phyloP scores from a whole-genome alignment of 2,329 filamentous ascomycete species.

The Orbilia brochopaga region DNA sequence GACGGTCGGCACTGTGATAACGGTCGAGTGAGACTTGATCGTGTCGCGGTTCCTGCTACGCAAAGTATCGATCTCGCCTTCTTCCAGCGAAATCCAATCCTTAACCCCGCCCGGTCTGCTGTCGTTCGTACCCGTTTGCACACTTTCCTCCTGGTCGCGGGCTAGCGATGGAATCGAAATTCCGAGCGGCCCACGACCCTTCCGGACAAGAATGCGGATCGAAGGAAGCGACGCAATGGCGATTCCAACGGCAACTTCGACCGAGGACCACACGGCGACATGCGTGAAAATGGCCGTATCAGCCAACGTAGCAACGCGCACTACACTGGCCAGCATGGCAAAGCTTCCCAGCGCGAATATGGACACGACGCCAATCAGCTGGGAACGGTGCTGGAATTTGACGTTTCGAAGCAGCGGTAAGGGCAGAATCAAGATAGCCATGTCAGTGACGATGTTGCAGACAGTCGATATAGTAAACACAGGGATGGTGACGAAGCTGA shows the following conservation, averaged over 20 bases:
- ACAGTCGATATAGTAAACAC: constrained; percentile 47
- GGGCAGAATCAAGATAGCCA: constrained; percentile 45
- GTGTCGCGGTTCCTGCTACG: constrained; percentile 41
- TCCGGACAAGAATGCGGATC: constrained; percentile 30
- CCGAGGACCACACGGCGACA: constrained; percentile 44
- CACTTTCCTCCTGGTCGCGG: constrained; percentile 22
- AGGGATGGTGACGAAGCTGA: constrained; percentile 39
- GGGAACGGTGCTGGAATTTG: constrained; percentile 43
- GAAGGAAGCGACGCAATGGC: constrained; percentile 38
- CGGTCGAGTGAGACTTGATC: constrained; percentile 42
- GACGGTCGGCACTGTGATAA: constrained; percentile 42
- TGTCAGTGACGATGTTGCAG: constrained; percentile 44
- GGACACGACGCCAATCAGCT: constrained; percentile 21
- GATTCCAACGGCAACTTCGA: constrained; percentile 38
- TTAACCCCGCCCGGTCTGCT: constrained; percentile 26
- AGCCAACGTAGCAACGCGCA: constrained; percentile 36
- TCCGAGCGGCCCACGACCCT: constrained; percentile 22
- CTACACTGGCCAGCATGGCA: constrained; percentile 42
- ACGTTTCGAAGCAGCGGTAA: constrained; percentile 43
- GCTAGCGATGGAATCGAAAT: constrained; percentile 22
- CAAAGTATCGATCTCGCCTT: constrained; percentile 36
- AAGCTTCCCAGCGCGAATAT: constrained; percentile 38
- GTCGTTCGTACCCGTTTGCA: constrained; percentile 24
- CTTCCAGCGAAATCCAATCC: constrained; percentile 45
- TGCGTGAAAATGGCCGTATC: constrained; percentile 35